Base-by-base conservation (phyloP, 371 early-diverging fungal species). In the Mucor racemosus region DNA sequence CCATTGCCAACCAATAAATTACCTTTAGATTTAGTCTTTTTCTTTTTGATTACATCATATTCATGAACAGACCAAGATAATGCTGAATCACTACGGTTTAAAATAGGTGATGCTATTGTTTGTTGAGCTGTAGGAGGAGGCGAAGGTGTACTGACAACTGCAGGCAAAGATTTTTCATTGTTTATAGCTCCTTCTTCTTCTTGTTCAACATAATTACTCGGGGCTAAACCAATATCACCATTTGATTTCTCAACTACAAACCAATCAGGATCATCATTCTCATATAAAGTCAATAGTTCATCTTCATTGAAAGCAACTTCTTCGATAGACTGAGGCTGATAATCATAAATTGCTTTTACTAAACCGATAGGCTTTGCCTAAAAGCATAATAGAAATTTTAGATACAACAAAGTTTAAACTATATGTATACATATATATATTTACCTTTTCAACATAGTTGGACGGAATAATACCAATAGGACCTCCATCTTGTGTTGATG, bases 241-340 rank as follows among this genome's bases (percentile, higher is more conserved):
- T 72, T 74, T 11, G 84, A 79, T 34, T 79, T 79, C 59, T 84
- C 81, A 19, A 87, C 91, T 55, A 92, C 74, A 71, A 80, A 88
- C 95, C 94, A 95, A 71, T 92, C 91, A 9, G 87, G 86, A 71
- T 94, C 95, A 46, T 88, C 90, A 38, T 89, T 90, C 36, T 91
- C 88, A 63, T 88, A 88, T 26, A 94, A 64, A 53, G 86, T 77
- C 66, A 91, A 69, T 19, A 84, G 58, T 53, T 93, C 95, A 39
- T 91, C 91, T 69, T 91, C 94, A 19, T 72, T 74, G 54, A 97
- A 84, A 8, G 87, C 74, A 33, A 94, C 78, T 76, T 97, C 97
- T 56, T 93, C 94, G 19, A 86, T 86, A 48, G 84, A 88, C 34
- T 83, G 78, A 34, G 95, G 86, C 40, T 85, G 85, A 72, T 96